These are phyloP conservation scores for Salicornia ramosissima DNA, from an alignment of 148 eudicot genomes.

Conservation along the genomic window DNA sequence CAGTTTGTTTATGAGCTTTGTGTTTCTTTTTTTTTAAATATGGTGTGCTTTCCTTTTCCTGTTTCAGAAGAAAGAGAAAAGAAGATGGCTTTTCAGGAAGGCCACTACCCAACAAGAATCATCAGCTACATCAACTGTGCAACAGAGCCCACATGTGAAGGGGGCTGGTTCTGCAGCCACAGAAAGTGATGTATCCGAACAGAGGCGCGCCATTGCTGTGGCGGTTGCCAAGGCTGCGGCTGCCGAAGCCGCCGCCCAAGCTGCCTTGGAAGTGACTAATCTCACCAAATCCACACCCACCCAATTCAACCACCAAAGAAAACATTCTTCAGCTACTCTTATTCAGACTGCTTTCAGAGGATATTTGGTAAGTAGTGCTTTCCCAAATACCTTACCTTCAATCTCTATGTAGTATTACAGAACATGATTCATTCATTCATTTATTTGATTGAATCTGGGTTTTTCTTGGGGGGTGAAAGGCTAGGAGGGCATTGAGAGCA, in stretches of 20 bases:
- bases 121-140: slow-evolving; percentile 9
- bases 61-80: slow-evolving; percentile 53
- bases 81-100: slow-evolving; percentile 80
- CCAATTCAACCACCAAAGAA: slow-evolving; percentile 16
- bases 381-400: too few relatives aligned
- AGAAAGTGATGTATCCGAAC: slow-evolving; percentile 29
- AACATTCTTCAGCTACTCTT: slow-evolving; percentile 53
- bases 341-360: slow-evolving; percentile 91
- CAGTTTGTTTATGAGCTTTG: background rate
- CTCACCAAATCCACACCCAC: slow-evolving; percentile 34
- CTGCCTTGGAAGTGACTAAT: slow-evolving; percentile 46
- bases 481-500: slow-evolving; percentile 78
- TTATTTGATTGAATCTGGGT: slow-evolving; percentile 9
- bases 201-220: slow-evolving; percentile 57
- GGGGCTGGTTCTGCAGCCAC: slow-evolving; percentile 8
- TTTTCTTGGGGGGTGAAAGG: slow-evolving; percentile 35
- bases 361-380: slow-evolving; percentile 48
- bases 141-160: slow-evolving; percentile 24
- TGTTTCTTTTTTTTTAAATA: too few relatives aligned
- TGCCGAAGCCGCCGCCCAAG: slow-evolving; percentile 67
- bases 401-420: too few relatives aligned
- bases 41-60: slow-evolving; percentile 3
- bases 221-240: slow-evolving; percentile 63
- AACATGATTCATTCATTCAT: background rate
- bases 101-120: slow-evolving; percentile 27